Evolutionary conservation across 371 early-diverging fungal genomes (phyloP), one percentile per base, ranked within the genome.

Genomic region (Circinella umbellata): DNA sequence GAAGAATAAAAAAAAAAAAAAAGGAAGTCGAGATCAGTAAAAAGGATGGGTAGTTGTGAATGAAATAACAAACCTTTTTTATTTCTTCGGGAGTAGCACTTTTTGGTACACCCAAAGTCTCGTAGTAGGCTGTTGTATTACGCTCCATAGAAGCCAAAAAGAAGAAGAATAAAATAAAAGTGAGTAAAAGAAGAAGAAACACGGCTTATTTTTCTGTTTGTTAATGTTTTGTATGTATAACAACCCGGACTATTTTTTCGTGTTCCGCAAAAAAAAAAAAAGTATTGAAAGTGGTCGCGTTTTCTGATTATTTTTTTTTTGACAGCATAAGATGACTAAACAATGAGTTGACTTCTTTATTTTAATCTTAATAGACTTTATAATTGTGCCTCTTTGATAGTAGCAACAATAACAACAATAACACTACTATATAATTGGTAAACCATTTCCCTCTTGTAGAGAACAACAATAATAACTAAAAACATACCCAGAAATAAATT

Each of bases 41-140:
- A 53, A 53, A 18, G 15, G 9, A 53, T 27, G 27, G 27, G 27
- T 27, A 27, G 27, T 27, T 27, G 27, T 27, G 53, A 53, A 2
- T 13, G 53, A 13, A 13, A 13, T 5, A 36, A 17, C 69, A 66
- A 68, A 83, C 76, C 73, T 86, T 87, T 71, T 89, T 91, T 61
- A 94, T 86, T 66, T 93, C 92, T 15, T 81, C 84, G 53, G 81
- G 85, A 4, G 90, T 81, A 36, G 92, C 90, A 11, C 72, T 70
- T 68, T 83, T 82, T 9, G 79, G 76, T 1, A 94, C 79, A n/a
- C 87, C 89, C 36, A 94, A 85, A 18, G 82, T 75, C 46, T 77
- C 81, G 70, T 91, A 91, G 3, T 86, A 76, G 48, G 77, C 81
- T 37, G 79, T 76, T 15, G 84, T 84, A 54, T 77, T 81, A 39